Evolutionary conservation across 176 grass and related monocot genomes (phyloP).

Genomic region (Eleusine coracana): DNA sequence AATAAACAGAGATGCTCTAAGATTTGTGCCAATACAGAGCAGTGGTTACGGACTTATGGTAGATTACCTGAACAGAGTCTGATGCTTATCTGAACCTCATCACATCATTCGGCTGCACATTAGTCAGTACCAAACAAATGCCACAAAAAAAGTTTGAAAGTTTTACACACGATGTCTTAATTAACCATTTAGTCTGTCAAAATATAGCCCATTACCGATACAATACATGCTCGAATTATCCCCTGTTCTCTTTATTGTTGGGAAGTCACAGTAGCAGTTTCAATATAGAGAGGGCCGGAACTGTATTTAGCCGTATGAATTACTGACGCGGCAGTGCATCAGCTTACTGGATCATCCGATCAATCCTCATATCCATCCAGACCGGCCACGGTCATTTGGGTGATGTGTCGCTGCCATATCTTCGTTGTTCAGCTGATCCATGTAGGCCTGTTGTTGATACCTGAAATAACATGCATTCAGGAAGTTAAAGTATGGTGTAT

Average conservation of each 20-base stretch:
- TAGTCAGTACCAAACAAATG: neutral
- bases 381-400: slow-evolving; percentile 6
- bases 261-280: neutral
- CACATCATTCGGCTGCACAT: too few relatives aligned
- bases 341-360: neutral
- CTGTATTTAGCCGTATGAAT: neutral
- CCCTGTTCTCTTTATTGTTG: neutral
- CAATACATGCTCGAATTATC: neutral
- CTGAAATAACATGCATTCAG: slow-evolving; percentile 21
- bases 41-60: too few relatives aligned
- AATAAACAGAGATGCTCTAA: too few relatives aligned
- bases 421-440: slow-evolving; percentile 45
- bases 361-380: slow-evolving; percentile 48
- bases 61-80: too few relatives aligned
- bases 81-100: too few relatives aligned
- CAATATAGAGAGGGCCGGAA: neutral
- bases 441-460: slow-evolving; percentile 39
- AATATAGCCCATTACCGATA: neutral
- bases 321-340: neutral
- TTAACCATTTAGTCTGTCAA: neutral
- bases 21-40: too few relatives aligned
- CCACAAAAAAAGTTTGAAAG: neutral
- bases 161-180: neutral
- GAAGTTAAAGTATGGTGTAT: neutral
- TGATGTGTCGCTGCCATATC: slow-evolving; percentile 25